Base-by-base conservation (phyloP, 2,329 filamentous ascomycete species). In the Knufia petricola region DNA sequence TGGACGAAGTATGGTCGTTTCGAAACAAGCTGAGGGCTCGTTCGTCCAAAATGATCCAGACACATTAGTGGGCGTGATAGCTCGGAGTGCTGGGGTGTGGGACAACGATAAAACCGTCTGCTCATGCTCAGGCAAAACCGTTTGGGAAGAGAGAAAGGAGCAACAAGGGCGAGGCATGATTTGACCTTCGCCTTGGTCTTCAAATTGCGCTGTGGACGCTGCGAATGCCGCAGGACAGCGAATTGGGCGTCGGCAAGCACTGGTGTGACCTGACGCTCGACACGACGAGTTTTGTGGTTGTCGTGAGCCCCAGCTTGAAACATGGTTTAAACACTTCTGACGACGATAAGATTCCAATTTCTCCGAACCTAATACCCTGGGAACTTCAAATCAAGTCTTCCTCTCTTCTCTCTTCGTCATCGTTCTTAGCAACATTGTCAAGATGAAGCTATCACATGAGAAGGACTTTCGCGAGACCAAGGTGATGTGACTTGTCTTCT, bases 91-190 rank as follows among this genome's bases (percentile, higher is more conserved):
- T 13, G 92, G 92, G n/a, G 84, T 95, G 53, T 98, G 92, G 92
- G 90, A 95, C 66, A 95, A 98, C 60, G 87, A 95, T 64, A 98
- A 96, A 76, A 95, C 86, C 39, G 90, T 98, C 4, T 98, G 92
- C 66, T 95, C 88, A 41, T 98, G 92, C 68, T 94, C 88, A 31
- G 92, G 92, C 3, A 96, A 96, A 79, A 96, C 89, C 49, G 79
- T 98, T 9, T 98, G 92, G 92, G 85, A 98, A 68, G 92, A 98
- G 74, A 80, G 92, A 59, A 82, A 83, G 68, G 89, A 95, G 61
- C 87, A 95, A 70, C 81, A 89, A 36, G 75, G 77, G 57, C 89
- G 87, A 69, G 92, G 92, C 2, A 96, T 98, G 87, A 70, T 92
- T 58, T 95, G 67, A 80, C 6, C 19, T 12, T 23, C 19, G 6